phyloP scores from a whole-genome alignment of 495 filamentous ascomycete genomes.

The Thermochaetoides thermophila region DNA sequence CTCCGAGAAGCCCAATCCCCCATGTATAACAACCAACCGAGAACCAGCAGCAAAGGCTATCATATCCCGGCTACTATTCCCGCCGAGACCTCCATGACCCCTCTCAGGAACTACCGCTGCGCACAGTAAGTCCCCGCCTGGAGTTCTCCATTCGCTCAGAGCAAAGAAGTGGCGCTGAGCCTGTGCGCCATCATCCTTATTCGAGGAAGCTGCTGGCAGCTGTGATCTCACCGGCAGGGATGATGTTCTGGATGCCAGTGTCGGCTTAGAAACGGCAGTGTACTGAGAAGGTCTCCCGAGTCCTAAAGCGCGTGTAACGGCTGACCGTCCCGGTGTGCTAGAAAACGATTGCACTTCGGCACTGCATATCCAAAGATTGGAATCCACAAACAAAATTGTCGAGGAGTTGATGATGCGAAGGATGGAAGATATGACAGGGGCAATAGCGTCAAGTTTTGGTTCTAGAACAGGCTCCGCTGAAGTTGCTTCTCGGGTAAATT shows the following conservation, averaged over 20 bases:
- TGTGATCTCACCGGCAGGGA: background rate
- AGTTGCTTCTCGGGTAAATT: background rate
- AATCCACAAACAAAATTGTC: slow-evolving; percentile 14
- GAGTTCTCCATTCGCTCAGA: slow-evolving; percentile 12
- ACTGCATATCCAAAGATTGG: slow-evolving; percentile 17
- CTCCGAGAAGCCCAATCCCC: slow-evolving; percentile 9
- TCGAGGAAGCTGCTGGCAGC: background rate
- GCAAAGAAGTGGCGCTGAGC: slow-evolving; percentile 15
- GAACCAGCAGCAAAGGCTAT: slow-evolving; percentile 8
- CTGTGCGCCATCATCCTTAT: background rate
- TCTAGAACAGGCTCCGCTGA: background rate
- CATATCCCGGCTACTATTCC: slow-evolving; percentile 3
- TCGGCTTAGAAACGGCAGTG: no score
- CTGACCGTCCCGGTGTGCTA: background rate
- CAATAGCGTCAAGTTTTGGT: background rate
- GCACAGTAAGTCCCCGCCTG: slow-evolving; percentile 2
- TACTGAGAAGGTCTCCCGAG: background rate
- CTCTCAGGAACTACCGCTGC: background rate
- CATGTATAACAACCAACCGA: slow-evolving; percentile 10
- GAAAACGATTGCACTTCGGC: slow-evolving; percentile 3
- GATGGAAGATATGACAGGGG: slow-evolving; percentile 1
- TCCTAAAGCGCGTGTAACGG: background rate
- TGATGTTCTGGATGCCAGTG: no score
- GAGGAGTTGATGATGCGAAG: slow-evolving; percentile 5
- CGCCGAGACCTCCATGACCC: background rate